These are phyloP conservation scores for Xylaria nigripes DNA, from an alignment of 495 filamentous ascomycete species.

Conservation along the genomic window DNA sequence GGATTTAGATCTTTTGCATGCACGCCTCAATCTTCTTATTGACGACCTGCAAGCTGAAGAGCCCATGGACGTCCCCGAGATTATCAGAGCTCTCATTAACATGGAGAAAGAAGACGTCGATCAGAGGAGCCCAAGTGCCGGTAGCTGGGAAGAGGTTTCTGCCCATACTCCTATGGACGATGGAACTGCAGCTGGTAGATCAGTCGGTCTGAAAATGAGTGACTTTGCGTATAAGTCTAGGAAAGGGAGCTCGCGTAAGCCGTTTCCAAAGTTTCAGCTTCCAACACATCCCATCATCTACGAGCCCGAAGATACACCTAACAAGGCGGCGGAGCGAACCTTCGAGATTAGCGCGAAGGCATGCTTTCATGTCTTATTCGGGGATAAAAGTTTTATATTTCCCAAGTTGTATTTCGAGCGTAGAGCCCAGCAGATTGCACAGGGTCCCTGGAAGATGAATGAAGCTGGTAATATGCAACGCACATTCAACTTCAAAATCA, in stretches of 20 bases:
- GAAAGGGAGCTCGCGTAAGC: constrained; percentile 42
- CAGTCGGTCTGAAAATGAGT: constrained; percentile 35
- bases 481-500: constrained; percentile 73
- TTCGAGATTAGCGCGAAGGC: constrained; percentile 88
- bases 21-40: constrained; percentile 74
- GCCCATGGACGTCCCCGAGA: constrained; percentile 44
- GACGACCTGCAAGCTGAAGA: constrained; percentile 62
- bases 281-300: constrained; percentile 76
- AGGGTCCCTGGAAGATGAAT: constrained; percentile 71
- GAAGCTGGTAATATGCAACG: constrained; percentile 62
- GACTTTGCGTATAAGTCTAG: constrained; percentile 55
- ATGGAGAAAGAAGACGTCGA: constrained; percentile 56
- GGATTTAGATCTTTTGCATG: constrained; percentile 70
- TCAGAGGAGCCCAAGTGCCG: constrained; percentile 60
- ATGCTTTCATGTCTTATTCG: constrained; percentile 91
- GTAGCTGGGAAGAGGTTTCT: constrained; percentile 89
- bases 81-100: constrained; percentile 38
- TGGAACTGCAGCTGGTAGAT: constrained; percentile 37
- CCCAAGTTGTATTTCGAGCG: constrained; percentile 84
- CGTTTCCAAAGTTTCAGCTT: constrained; percentile 70
- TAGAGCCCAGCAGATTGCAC: constrained; percentile 68
- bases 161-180: constrained; percentile 56
- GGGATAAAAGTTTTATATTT: constrained; percentile 90
- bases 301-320: constrained; percentile 70
- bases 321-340: constrained; percentile 58